Evolutionary conservation across 352 stramenopile genomes (phyloP).

Genomic region (Globisporangium irregulare): DNA sequence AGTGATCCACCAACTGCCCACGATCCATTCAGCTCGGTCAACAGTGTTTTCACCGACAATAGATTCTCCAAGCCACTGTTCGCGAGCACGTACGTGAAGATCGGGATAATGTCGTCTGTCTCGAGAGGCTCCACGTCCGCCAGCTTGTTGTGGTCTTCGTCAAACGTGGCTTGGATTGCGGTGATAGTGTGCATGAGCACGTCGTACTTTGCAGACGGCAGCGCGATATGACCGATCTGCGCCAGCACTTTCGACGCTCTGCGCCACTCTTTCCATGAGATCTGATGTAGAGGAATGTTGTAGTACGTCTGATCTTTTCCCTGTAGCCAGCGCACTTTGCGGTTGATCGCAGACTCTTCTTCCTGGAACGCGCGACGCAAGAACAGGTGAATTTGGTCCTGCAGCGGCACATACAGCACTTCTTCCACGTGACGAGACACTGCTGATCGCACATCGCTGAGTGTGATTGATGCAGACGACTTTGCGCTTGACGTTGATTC

Average conservation of each 20-base stretch:
- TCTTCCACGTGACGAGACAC: constrained; percentile 83
- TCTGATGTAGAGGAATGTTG: constrained; percentile 79
- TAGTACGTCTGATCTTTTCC: constrained; percentile 90
- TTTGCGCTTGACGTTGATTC: constrained; percentile 20
- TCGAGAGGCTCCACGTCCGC: constrained; percentile 55
- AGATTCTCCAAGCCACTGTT: constrained; percentile 87
- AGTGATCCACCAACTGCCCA: constrained; percentile 56
- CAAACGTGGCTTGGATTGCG: constrained; percentile 74
- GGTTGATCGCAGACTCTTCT: constrained; percentile 76
- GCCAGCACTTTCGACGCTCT: constrained; percentile 68
- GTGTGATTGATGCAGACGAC: constrained; percentile 33
- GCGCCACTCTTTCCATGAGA: constrained; percentile 85
- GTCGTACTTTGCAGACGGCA: constrained; percentile 80
- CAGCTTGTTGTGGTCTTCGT: constrained; percentile 65
- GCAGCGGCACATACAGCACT: constrained; percentile 62
- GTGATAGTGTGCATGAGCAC: constrained; percentile 69
- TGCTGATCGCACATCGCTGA: constrained; percentile 50
- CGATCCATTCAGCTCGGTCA: constrained; percentile 71
- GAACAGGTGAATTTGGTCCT: constrained; percentile 55
- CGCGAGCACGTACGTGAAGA: constrained; percentile 88
- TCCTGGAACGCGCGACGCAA: constrained; percentile 66
- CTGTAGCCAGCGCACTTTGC: constrained; percentile 85
- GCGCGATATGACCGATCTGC: constrained; percentile 42
- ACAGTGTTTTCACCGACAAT: constrained; percentile 69
- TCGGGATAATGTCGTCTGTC: constrained; percentile 85